phyloP scores from a whole-genome alignment of 2,329 filamentous ascomycete genomes.

The Alternaria ethzedia region DNA sequence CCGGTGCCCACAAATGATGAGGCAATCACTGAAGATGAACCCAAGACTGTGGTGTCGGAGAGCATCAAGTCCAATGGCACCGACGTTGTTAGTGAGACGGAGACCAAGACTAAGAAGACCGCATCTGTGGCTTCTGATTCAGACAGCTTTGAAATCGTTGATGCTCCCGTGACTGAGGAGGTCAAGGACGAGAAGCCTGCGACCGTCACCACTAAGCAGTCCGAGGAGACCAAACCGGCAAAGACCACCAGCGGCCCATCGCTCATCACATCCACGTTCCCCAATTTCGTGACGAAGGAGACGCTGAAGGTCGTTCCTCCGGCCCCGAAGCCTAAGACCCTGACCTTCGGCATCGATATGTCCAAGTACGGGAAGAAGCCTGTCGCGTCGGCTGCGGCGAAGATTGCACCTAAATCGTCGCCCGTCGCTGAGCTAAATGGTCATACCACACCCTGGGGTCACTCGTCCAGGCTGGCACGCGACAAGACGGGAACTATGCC shows the following conservation, averaged over 20 bases:
- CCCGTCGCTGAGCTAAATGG: background rate
- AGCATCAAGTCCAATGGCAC: background rate
- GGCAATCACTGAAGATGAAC: background rate
- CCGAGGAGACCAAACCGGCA: background rate
- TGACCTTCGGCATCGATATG: constrained; percentile 30
- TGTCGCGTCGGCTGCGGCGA: background rate
- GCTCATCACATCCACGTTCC: background rate
- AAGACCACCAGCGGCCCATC: constrained; percentile 2
- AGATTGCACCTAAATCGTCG: background rate
- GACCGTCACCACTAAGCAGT: background rate
- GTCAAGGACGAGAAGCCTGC: background rate
- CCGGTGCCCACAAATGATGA: background rate
- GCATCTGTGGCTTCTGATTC: background rate
- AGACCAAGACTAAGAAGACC: background rate
- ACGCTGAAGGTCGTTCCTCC: constrained; percentile 27
- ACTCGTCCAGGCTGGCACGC: background rate
- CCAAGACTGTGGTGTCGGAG: background rate
- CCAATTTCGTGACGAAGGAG: constrained; percentile 20
- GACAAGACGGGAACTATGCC: constrained; percentile 15
- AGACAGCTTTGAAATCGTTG: background rate
- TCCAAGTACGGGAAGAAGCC: constrained; percentile 30
- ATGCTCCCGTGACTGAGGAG: background rate
- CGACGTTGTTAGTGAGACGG: background rate
- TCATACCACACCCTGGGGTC: background rate
- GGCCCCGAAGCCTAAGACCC: constrained; percentile 24